Evolutionary conservation across 2,329 filamentous ascomycete genomes (phyloP), one percentile per base, ranked within the genome.

Genomic region (Pyrenophora teres): DNA sequence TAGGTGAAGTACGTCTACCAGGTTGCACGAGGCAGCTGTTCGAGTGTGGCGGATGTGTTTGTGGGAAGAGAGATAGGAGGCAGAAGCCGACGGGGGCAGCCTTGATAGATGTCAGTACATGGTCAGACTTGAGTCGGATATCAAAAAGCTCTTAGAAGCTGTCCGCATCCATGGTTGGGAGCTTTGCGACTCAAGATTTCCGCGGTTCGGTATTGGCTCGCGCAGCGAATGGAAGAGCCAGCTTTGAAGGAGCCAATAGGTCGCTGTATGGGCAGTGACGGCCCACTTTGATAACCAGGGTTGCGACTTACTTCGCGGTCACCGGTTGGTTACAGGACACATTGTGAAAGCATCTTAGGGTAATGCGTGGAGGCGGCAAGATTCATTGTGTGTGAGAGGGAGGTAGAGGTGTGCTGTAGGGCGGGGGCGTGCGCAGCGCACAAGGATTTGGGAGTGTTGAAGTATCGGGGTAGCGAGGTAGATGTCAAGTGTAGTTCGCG

Each of bases 291-390:
- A 15, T n/a, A 21, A 13, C 31, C 12, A 18, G 37, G 16, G 23
- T 16, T 3, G 32, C 15, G 23, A 62, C 63, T 57, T 57, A 67
- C 64, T 61, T 60, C 55, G 64, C 58, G 50, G 54, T 65, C 59
- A 67, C 53, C 51, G 60, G 38, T 46, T 51, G 50, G 50, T 63
- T 59, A 65, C 56, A 67, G 63, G 47, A 63, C 51, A 62, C 64
- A 67, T 67, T 40, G 57, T 62, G 54, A 53, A 44, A 52, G 59
- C 61, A 61, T 65, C 57, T 66, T 65, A 63, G 59, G 56, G 44
- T 50, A 50, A 54, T 60, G 60, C 59, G 57, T 62, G 58, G 57
- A 62, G 63, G 62, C 59, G 51, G 62, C 60, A 52, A 64, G 58
- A 50, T 61, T 59, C 64, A 67, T 67, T 54, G 55, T 52, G 47